Conservation (phyloP, 2,329 filamentous ascomycete genomes). For the Penicillium sp. region DNA sequence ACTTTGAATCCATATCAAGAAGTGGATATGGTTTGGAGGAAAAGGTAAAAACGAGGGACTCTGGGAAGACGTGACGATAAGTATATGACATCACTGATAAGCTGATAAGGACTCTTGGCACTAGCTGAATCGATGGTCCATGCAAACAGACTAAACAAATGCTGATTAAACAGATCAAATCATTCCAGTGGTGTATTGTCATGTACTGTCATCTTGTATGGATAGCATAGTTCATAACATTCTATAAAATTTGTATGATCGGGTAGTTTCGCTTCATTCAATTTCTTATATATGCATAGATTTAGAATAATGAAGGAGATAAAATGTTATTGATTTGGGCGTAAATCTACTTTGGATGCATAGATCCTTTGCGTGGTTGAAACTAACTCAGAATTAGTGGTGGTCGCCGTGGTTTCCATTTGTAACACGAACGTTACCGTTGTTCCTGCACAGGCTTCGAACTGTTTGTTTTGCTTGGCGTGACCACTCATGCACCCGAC, state of each 20-base stretch:
- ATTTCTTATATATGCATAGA: not conserved
- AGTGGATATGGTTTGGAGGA: not conserved
- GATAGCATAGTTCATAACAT: not conserved
- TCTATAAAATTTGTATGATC: not conserved
- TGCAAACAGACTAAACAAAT: not conserved
- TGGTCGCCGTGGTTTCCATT: not conserved
- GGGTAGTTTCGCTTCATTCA: not conserved
- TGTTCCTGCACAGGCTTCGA: not conserved
- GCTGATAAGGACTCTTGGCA: slow-evolving; percentile 14
- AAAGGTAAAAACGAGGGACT: slow-evolving; percentile 8
- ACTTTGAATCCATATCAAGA: rapidly evolving
- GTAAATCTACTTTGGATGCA: not conserved
- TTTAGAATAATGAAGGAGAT: not conserved
- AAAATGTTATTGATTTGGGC: not conserved
- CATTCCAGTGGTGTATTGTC: not conserved
- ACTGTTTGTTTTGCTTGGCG: slow-evolving; percentile 26
- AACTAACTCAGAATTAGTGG: too few relatives aligned
- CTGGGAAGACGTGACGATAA: slow-evolving; percentile 27
- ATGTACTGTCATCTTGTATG: not conserved
- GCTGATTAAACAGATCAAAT: not conserved
- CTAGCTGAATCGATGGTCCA: not conserved
- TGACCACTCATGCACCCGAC: slow-evolving; percentile 19
- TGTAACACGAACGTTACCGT: not conserved
- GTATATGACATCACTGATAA: slow-evolving; percentile 22
- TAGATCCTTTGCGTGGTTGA: not conserved